Evolutionary conservation across 257 asterid genomes (phyloP).

Genomic region (Primulina eburnea): DNA sequence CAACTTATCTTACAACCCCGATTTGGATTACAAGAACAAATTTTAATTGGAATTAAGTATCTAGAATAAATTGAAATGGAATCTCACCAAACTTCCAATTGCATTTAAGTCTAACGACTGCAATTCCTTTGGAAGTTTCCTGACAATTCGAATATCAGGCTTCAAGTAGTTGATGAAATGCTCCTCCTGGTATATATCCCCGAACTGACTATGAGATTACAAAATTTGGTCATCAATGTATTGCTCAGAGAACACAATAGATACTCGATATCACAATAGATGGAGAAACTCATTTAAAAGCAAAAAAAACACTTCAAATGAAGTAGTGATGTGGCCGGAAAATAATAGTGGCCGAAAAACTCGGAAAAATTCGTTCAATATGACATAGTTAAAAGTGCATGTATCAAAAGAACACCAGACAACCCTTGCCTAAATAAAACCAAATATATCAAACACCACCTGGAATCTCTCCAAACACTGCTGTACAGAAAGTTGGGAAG

Average conservation of each 20-base stretch:
- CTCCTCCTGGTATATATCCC: slow-evolving; percentile 95
- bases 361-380: background rate
- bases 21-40: slow-evolving; percentile 8
- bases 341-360: background rate
- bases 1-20: background rate
- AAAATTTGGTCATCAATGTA: slow-evolving; percentile 43
- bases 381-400: background rate
- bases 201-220: slow-evolving; percentile 88
- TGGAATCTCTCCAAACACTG: slow-evolving; percentile 91
- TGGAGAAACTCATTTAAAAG: background rate
- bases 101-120: slow-evolving; percentile 90
- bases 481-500: slow-evolving; percentile 91
- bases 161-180: slow-evolving; percentile 85
- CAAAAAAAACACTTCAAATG: background rate
- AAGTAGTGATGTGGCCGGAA: background rate
- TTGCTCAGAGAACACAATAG: slow-evolving; percentile 30
- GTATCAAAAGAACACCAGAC: background rate
- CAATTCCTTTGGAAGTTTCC: slow-evolving; percentile 78
- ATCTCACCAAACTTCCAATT: slow-evolving; percentile 85
- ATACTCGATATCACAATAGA: slow-evolving; percentile 21
- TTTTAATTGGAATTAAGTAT: slow-evolving; percentile 4
- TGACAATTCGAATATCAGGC: slow-evolving; percentile 75
- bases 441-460: slow-evolving; percentile 32
- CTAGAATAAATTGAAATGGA: slow-evolving; percentile 22
- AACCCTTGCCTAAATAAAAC: background rate